phyloP scores from a whole-genome alignment of 768 basidiomycete species.

The Tylopilus felleus region DNA sequence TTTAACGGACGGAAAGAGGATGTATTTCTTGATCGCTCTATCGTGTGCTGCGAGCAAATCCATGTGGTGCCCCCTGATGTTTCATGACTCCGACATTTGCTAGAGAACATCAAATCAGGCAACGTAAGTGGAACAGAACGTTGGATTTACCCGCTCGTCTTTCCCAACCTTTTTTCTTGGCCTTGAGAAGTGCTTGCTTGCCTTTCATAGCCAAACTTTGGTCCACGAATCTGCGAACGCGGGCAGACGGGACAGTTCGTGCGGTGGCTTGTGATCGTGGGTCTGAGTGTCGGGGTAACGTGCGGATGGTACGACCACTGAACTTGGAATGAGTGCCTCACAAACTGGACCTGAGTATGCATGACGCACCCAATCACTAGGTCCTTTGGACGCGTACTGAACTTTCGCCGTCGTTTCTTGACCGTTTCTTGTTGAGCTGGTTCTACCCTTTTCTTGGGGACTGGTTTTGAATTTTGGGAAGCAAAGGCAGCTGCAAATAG shows the following conservation, averaged over 20 bases:
- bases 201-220: slow-evolving; percentile 49
- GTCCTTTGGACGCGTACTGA: slow-evolving; percentile 42
- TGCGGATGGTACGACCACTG: slow-evolving; percentile 55
- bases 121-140: background rate
- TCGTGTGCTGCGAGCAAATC: slow-evolving; percentile 35
- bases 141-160: slow-evolving; percentile 49
- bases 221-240: slow-evolving; percentile 50
- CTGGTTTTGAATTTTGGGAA: slow-evolving; percentile 23
- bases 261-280: slow-evolving; percentile 36
- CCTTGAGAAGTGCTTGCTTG: slow-evolving; percentile 24
- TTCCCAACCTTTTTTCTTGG: slow-evolving; percentile 51
- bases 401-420: slow-evolving; percentile 34
- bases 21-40: background rate
- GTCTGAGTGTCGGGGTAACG: slow-evolving; percentile 34
- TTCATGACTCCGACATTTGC: slow-evolving; percentile 58
- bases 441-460: slow-evolving; percentile 20
- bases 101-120: slow-evolving; percentile 18
- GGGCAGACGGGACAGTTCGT: slow-evolving; percentile 45
- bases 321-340: slow-evolving; percentile 4
- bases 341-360: background rate
- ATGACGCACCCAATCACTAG: slow-evolving; percentile 48
- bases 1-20: background rate
- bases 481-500: slow-evolving; percentile 58
- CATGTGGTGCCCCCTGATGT: slow-evolving; percentile 48
- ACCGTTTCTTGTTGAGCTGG: slow-evolving; percentile 21